Evolutionary conservation across 176 grass and related monocot species (phyloP).

Genomic region (Typha latifolia): DNA sequence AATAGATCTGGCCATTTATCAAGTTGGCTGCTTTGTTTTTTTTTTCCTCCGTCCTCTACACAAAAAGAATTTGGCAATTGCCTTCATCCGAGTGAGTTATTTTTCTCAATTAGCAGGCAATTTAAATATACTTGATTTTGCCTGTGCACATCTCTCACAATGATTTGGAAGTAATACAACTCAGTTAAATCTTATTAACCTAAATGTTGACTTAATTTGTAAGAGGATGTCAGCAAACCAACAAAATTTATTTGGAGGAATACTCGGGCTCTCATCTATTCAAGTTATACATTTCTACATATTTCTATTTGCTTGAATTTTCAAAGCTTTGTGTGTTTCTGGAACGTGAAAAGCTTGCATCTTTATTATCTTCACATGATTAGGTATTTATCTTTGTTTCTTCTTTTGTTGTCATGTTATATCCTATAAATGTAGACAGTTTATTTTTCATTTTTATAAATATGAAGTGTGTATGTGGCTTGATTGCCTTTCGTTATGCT

Average conservation of each 20-base stretch:
- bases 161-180: too few species aligned
- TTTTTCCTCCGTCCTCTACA: constrained; percentile 1
- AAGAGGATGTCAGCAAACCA: neutral
- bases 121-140: too few species aligned
- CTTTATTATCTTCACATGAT: neutral
- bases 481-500: neutral
- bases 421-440: neutral
- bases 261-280: neutral
- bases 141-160: too few species aligned
- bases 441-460: neutral
- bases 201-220: neutral
- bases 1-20: constrained; percentile 26
- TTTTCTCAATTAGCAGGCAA: too few species aligned
- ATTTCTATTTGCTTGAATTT: neutral
- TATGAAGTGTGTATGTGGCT: neutral
- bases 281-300: neutral
- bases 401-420: neutral
- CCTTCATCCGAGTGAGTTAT: neutral
- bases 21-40: neutral
- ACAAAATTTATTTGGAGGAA: neutral
- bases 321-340: neutral
- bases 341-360: neutral
- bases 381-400: neutral
- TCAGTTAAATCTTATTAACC: too few species aligned
- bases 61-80: neutral